Base-by-base conservation (phyloP, 164 flowering plant genomes). In the Kalanchoe fedtschenkoi region DNA sequence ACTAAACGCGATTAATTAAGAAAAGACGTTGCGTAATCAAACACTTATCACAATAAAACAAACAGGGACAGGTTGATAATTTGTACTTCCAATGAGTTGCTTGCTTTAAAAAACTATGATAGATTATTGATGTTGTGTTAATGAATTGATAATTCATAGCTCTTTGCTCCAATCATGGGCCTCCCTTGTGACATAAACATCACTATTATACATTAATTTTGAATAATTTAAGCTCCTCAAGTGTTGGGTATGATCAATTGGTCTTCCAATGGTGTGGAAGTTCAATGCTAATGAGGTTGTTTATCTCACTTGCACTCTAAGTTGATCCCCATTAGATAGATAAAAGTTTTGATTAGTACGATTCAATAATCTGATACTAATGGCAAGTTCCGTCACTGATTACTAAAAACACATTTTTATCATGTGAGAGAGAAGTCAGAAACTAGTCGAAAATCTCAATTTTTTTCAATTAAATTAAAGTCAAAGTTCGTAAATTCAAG, bases 11-110 rank as follows among this genome's bases (percentile, higher is more conserved):
- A 21, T 47, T 47, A 47, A 24, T 26, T 24, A 26, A 51, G 24
- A 30, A 51, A 24, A 51, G 56, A 5, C 56, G 56, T 51, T 51
- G 56, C 56, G 56, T 51, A 51, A 51, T 0, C 32, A 26, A 51
- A 24, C 32, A 51, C 56, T 26, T 16, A 51, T 24, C 11, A 11
- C 51, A 44, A 21, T 44, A 5, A 44, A 44, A n/a, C 56, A 51
- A 26, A 51, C 14, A 32, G 11, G 11, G 56, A 51, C 56, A 51
- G 56, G 56, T 51, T 51, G 56, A 26, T 47, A 47, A 21, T 47
- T 47, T 47, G 13, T 13, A 47, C 21, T 43, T 43, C 47, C 47
- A n/a, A 44, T 44, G 21, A 44, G 51, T 41, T 41, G 13, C 43
- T 39, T 39, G 43, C 43, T 39, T 39, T 17, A 4, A 39, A 39